Evolutionary conservation across 495 filamentous ascomycete genomes (phyloP), one percentile per base, ranked within the genome.

Genomic region (Wilcoxina mikolae): DNA sequence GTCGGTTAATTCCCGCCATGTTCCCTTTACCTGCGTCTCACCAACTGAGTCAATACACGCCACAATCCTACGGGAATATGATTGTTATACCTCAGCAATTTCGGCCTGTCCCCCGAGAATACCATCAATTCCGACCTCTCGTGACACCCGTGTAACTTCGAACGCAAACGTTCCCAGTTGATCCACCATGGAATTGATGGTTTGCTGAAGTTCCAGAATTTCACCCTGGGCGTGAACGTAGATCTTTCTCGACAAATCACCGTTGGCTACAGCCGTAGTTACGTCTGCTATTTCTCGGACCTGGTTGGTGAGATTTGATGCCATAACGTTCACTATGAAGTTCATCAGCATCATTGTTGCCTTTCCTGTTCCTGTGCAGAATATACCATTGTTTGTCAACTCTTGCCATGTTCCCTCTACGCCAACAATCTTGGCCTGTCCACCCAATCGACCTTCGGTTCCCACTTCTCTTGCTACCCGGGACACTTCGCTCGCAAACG

Each of bases 361-460:
- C 9, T 24, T 38, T 12, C 48, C 9, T 24, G 22, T 12, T 31
- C 22, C 11, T 20, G n/a, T 11, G 18, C 10, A 33, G 39, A 39
- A 64, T 71, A 55, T 74, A 85, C 85, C 85, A 69, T 95, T 98
- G 64, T 93, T 82, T 51, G 91, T 98, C 56, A 98, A 73, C 69
- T 98, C 91, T 64, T 94, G 93, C 91, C 91, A 98, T 15, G 93
- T 95, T 65, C 91, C 91, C 71, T 93, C 85, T 42, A 96, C 91
- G 26, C 88, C 90, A 49, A 85, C 83, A 51, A 98, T 90, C 68
- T 84, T 83, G 50, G 91, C 91, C 68, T 98, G 93, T 41, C 93
- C 93, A 61, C 91, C 91, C n/a, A 98, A 80, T 58, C 86, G 85
- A 56, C 91, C 91, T 67, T 98, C 91, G 15, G 93, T 98, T 62